Percentiles rank a stretch among this genome's conserved stretches.
phyloP scores from a whole-genome alignment of 768 basidiomycete genomes.

The Clitopilus passeckerianus region DNA sequence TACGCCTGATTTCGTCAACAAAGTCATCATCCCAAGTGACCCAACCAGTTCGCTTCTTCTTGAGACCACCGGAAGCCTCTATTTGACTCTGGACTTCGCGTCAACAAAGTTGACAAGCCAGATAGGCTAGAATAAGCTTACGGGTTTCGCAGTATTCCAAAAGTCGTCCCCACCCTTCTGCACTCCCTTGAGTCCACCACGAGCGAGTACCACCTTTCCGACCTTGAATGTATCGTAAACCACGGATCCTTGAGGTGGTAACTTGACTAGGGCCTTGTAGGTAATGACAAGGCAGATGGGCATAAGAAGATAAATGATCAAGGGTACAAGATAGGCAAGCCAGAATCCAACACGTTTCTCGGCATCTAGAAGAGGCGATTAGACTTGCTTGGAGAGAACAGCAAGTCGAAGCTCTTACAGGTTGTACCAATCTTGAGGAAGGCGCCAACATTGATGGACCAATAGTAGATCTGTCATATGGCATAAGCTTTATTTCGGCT shows the following conservation, averaged over 20 bases:
- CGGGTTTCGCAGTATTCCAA: conserved; percentile 21
- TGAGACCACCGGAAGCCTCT: conserved; percentile 9
- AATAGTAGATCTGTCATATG: conserved; percentile 9
- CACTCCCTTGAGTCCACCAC: conserved; percentile 9
- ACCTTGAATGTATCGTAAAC: conserved; percentile 21
- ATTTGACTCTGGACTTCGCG: conserved; percentile 9
- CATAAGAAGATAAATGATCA: conserved; percentile 22
- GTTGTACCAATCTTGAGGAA: conserved; percentile 11
- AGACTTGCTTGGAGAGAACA: neutral
- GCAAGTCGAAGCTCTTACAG: conserved; percentile 1
- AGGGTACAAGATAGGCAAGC: conserved; percentile 18
- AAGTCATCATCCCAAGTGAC: conserved; percentile 26
- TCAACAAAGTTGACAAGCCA: neutral
- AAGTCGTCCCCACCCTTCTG: conserved; percentile 19
- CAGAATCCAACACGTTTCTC: conserved; percentile 18
- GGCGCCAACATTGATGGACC: conserved; percentile 12
- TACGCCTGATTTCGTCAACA: conserved; percentile 25
- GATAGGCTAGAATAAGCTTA: conserved; percentile 1
- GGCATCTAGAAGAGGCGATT: conserved; percentile 3
- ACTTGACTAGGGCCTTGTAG: conserved; percentile 18
- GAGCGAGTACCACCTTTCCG: conserved; percentile 9
- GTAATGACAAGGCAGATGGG: conserved; percentile 24
- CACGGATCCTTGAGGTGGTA: conserved; percentile 30
- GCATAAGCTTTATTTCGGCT: neutral
- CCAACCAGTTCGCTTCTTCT: conserved; percentile 10